Base-by-base conservation (phyloP, 306 rosid genomes). In the Alnus glutinosa region DNA sequence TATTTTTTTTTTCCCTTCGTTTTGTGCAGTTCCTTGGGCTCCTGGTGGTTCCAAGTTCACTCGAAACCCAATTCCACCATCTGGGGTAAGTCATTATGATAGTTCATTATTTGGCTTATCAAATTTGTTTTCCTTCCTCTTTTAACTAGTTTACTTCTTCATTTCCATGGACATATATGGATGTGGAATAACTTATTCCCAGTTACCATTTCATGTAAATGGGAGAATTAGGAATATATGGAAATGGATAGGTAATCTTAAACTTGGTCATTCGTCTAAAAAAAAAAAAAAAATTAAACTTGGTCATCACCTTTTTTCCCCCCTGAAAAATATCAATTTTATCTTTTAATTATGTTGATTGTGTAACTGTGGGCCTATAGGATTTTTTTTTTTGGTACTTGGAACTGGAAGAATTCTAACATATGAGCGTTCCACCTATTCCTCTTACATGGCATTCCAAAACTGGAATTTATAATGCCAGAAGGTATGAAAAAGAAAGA, bases 11-110 rank as follows among this genome's bases (percentile, higher is more conserved):
- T 81, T 54, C 19, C 61, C 48, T 74, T 3, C 74, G 14, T 69
- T 69, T 64, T 87, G 61, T 73, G 80, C 76, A 95, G 99, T 93
- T 87, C 99, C 99, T 30, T 95, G 99, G 99, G 97, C 97, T 66
- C 99, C 99, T 1, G 99, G 98, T 73, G 99, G 99, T 86, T 87
- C 96, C 55, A 95, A 91, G 92, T 95, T 93, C 81, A 87, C 89
- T 63, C 92, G 99, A 74, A 95, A 95, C 82, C 98, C 99, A 55
- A 66, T 89, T 85, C 99, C 99, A 54, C 98, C 98, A 78, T 6
- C 85, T 19, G 99, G 98, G 94, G 98, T 95, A 89, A 90, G 88
- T 81, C 62, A 19, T 77, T 55, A 32, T 78, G 44, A 46, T 47
- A 36, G 18, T 54, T 32, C 39, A 14, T 23, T 62, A 42, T 30